phyloP scores from a whole-genome alignment of 352 stramenopile species.

The Pythium brassicae region DNA sequence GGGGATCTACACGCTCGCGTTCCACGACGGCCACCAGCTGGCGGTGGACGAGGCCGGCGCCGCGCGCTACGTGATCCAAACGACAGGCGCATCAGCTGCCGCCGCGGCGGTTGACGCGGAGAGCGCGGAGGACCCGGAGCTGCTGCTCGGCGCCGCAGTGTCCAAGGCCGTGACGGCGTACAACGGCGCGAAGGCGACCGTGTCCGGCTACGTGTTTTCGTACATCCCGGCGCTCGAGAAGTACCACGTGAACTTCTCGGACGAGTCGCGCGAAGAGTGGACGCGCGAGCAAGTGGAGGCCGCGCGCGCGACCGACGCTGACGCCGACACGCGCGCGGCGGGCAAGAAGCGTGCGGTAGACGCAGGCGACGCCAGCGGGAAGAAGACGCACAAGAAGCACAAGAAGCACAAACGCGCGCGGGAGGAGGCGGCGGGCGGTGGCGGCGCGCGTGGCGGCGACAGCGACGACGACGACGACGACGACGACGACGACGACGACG shows the following conservation, averaged over 20 bases:
- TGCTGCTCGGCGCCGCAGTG: slow-evolving; percentile 32
- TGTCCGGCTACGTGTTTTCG: slow-evolving; percentile 36
- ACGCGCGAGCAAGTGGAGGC: slow-evolving; percentile 6
- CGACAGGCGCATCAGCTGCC: background rate
- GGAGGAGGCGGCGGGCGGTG: too few relatives aligned
- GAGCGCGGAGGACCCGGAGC: slow-evolving; percentile 28
- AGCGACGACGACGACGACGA: too few relatives aligned
- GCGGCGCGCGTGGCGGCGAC: too few relatives aligned
- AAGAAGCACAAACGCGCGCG: too few relatives aligned
- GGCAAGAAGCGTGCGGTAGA: too few relatives aligned
- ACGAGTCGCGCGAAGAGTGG: slow-evolving; percentile 44
- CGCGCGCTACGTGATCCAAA: slow-evolving; percentile 35
- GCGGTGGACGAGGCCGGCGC: slow-evolving; percentile 24
- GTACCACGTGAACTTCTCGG: slow-evolving; percentile 43
- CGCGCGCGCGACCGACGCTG: too few relatives aligned
- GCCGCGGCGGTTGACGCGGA: too few relatives aligned
- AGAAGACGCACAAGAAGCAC: too few relatives aligned
- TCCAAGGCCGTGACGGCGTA: slow-evolving; percentile 46
- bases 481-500: too few relatives aligned
- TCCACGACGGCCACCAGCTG: slow-evolving; percentile 45
- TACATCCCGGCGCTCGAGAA: slow-evolving; percentile 37
- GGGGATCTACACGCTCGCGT: slow-evolving; percentile 46
- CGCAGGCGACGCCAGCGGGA: too few relatives aligned
- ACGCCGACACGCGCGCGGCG: too few relatives aligned
- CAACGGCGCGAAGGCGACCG: slow-evolving; percentile 32